Percentiles rank a stretch among this genome's conserved stretches.
These are phyloP conservation scores for Termitomyces sp. DNA, from an alignment of 768 basidiomycete genomes.

Conservation along the genomic window DNA sequence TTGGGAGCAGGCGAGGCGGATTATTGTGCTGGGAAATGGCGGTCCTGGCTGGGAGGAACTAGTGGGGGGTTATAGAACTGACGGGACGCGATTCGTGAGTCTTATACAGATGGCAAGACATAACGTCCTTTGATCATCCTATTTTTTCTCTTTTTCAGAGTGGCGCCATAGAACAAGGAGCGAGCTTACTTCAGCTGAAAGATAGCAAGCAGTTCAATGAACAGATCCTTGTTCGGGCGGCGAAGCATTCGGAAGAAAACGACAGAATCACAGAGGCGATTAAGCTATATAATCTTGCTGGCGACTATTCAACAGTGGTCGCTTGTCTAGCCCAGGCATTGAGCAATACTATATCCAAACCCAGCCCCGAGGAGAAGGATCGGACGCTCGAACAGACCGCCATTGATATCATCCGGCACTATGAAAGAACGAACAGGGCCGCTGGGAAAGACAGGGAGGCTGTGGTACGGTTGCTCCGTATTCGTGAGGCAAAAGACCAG, in stretches of 20 bases:
- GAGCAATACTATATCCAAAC: slow-evolving; percentile 73
- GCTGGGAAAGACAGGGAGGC: slow-evolving; percentile 72
- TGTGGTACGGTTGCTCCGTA: slow-evolving; percentile 66
- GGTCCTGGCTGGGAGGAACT: slow-evolving; percentile 89
- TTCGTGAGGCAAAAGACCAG: slow-evolving; percentile 76
- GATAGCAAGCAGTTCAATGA: slow-evolving; percentile 68
- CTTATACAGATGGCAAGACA: background rate
- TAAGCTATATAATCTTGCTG: slow-evolving; percentile 92
- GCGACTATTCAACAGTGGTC: slow-evolving; percentile 84
- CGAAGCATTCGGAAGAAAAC: slow-evolving; percentile 75
- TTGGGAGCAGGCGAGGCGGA: slow-evolving; percentile 74
- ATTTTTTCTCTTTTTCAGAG: slow-evolving; percentile 36
- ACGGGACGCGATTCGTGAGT: slow-evolving; percentile 86
- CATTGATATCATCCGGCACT: slow-evolving; percentile 71
- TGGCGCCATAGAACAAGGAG: slow-evolving; percentile 83
- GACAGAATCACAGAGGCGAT: slow-evolving; percentile 87
- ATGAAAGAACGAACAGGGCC: slow-evolving; percentile 69
- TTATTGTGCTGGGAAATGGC: slow-evolving; percentile 72
- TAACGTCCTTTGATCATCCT: background rate
- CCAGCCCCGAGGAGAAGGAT: slow-evolving; percentile 56
- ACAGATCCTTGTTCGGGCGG: slow-evolving; percentile 79
- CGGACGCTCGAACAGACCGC: slow-evolving; percentile 69
- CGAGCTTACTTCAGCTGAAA: slow-evolving; percentile 67
- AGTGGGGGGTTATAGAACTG: slow-evolving; percentile 86
- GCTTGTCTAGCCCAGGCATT: slow-evolving; percentile 83